Percentiles rank a stretch among this genome's conserved stretches.
These are phyloP conservation scores for Isabelozyma rhagii DNA, from an alignment of 805 yeast genomes.

Conservation along the genomic window DNA sequence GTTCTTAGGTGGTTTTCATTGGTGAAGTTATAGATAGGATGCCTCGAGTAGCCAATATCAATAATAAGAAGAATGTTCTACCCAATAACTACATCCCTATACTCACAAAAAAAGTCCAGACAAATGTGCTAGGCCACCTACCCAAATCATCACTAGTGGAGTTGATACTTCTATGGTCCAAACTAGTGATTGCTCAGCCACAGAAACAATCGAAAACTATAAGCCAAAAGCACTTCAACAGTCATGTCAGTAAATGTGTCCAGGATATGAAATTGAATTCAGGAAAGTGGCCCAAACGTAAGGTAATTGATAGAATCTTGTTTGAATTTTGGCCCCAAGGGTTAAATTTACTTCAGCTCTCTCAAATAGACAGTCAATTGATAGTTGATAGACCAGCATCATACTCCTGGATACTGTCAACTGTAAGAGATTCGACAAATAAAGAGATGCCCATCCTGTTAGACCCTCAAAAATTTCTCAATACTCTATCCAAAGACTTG, in stretches of 20 bases:
- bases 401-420: slow-evolving; percentile 47
- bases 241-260: slow-evolving; percentile 14
- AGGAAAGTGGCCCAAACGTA: slow-evolving; percentile 21
- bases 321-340: slow-evolving; percentile 55
- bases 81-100: slow-evolving; percentile 40
- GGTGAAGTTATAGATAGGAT: neutral
- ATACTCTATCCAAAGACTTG: slow-evolving; percentile 45
- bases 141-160: slow-evolving; percentile 32
- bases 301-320: slow-evolving; percentile 43
- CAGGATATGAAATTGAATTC: slow-evolving; percentile 5
- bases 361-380: slow-evolving; percentile 67
- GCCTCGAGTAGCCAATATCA: slow-evolving; percentile 4
- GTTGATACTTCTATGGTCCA: slow-evolving; percentile 33
- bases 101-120: slow-evolving; percentile 16
- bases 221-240: slow-evolving; percentile 20
- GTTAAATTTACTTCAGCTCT: slow-evolving; percentile 59
- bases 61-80: slow-evolving; percentile 20
- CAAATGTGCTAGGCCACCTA: slow-evolving; percentile 20
- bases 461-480: slow-evolving; percentile 51
- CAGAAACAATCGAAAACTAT: slow-evolving; percentile 8
- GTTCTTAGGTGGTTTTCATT: too few species aligned
- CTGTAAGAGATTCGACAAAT: slow-evolving; percentile 35
- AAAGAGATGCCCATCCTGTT: slow-evolving; percentile 32
- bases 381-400: slow-evolving; percentile 56
- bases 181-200: slow-evolving; percentile 26